Base-by-base conservation (phyloP, 495 filamentous ascomycete species). In the Pyrenula massariospora region DNA sequence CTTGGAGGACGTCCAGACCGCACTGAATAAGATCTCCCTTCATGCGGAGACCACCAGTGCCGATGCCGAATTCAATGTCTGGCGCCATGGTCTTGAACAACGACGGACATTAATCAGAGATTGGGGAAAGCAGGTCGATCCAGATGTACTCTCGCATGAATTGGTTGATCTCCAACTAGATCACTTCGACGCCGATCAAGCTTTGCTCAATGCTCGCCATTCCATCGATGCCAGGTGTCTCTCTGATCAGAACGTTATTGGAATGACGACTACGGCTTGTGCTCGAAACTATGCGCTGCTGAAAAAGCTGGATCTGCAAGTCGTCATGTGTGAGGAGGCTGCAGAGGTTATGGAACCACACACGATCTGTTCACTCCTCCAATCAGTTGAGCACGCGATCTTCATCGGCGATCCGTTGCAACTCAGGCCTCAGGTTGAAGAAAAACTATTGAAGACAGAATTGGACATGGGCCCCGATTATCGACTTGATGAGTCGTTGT, bases 401-500 rank as follows among this genome's bases (percentile, higher is more conserved):
- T 63, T 77, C 20, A 75, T 83, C 52, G 79, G 80, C 20, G 79
- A 82, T 60, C 79, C 82, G 54, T 70, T 77, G 49, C 79, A 83
- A 53, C 64, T 83, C 19, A 56, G 82, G 3, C 84, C 86, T 5
- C 73, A 78, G 57, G 76, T 85, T 22, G 65, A 78, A 2, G 81
- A 81, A 55, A 77, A 76, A 55, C 67, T 77, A 1, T 65, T 86
- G 2, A 73, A 73, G 1, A 65, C 69, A 23, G 80, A 83, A 52
- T 82, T 73, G 56, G 60, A 60, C 0, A 58, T 63, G 24, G 85
- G 85, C 8, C 62, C 61, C 2, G 63, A 71, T 31, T 86, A 84
- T 61, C 75, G 73, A 2, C 66, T 89, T 1, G 80, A 89, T 54
- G 68, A 78, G 31, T 84, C 79, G 0, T 67, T 85, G 0, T 87